Conservation (phyloP, 2,329 filamentous ascomycete genomes). For the Xylaria digitata region DNA sequence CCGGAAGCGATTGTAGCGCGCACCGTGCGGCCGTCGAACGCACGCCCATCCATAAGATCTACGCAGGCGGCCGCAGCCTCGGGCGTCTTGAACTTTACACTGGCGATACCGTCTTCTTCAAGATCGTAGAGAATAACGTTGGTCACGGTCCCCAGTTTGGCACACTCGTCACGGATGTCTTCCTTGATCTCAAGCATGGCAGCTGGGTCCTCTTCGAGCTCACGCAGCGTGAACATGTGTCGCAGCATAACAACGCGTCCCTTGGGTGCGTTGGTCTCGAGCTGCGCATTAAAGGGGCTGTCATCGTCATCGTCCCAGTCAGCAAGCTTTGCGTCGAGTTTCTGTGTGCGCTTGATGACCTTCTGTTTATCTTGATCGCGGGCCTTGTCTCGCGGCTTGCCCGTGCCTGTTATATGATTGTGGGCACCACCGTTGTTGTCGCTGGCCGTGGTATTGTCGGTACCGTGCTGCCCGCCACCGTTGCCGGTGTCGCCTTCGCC, state of each 20-base stretch:
- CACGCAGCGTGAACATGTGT: slow-evolving; percentile 90
- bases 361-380: slow-evolving; percentile 82
- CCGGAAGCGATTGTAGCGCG: slow-evolving; percentile 78
- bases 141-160: slow-evolving; percentile 86
- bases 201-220: slow-evolving; percentile 85
- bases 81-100: slow-evolving; percentile 80
- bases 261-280: slow-evolving; percentile 66
- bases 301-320: slow-evolving; percentile 93
- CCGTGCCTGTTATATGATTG: slow-evolving; percentile 57
- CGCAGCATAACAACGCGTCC: slow-evolving; percentile 89
- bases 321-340: slow-evolving; percentile 88
- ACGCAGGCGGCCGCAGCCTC: slow-evolving; percentile 80
- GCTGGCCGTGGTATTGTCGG: slow-evolving; percentile 28
- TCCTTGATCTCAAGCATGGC: slow-evolving; percentile 92
- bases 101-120: slow-evolving; percentile 85
- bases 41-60: slow-evolving; percentile 80
- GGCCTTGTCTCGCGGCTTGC: slow-evolving; percentile 58
- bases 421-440: slow-evolving; percentile 9
- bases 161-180: slow-evolving; percentile 90
- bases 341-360: slow-evolving; percentile 90
- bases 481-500: slow-evolving; percentile 41
- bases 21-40: slow-evolving; percentile 78
- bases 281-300: slow-evolving; percentile 59
- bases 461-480: slow-evolving; percentile 37
- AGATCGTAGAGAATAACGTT: slow-evolving; percentile 92